These are phyloP conservation scores for Plasmopara halstedii DNA, from an alignment of 352 stramenopile genomes.

Conservation along the genomic window DNA sequence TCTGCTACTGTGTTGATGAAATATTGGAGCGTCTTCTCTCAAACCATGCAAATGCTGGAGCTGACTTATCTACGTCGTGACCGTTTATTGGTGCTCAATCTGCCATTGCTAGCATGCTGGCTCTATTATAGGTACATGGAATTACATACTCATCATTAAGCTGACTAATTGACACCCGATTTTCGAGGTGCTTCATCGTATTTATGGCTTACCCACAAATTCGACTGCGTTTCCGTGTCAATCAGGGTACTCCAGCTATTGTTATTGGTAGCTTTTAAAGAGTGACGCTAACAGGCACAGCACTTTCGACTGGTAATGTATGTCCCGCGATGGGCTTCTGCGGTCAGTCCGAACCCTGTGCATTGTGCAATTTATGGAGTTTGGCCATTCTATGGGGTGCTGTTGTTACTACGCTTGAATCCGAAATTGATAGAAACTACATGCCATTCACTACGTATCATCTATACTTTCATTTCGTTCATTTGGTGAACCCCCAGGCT, in stretches of 20 bases:
- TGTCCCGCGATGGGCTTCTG: not conserved
- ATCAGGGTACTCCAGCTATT: not conserved
- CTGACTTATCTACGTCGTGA: not conserved
- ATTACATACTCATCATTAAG: too few species aligned
- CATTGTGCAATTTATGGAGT: not conserved
- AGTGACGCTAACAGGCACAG: not conserved
- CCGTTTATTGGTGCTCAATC: not conserved
- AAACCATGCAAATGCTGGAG: not conserved
- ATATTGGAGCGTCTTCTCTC: too few species aligned
- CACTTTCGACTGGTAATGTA: not conserved
- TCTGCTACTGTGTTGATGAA: too few species aligned
- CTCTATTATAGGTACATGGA: not conserved
- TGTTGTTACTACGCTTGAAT: not conserved
- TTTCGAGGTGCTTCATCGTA: too few species aligned
- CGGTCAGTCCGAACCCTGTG: not conserved
- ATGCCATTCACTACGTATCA: not conserved
- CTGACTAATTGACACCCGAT: too few species aligned
- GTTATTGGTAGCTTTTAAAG: not conserved
- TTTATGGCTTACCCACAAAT: not conserved
- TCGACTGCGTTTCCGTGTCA: not conserved
- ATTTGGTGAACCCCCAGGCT: not conserved
- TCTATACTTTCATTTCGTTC: not conserved
- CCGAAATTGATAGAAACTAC: not conserved
- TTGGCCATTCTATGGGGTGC: not conserved
- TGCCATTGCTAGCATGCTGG: not conserved